phyloP scores from a whole-genome alignment of 1,139 yeast genomes.

The Yamadazyma diddensiae region DNA sequence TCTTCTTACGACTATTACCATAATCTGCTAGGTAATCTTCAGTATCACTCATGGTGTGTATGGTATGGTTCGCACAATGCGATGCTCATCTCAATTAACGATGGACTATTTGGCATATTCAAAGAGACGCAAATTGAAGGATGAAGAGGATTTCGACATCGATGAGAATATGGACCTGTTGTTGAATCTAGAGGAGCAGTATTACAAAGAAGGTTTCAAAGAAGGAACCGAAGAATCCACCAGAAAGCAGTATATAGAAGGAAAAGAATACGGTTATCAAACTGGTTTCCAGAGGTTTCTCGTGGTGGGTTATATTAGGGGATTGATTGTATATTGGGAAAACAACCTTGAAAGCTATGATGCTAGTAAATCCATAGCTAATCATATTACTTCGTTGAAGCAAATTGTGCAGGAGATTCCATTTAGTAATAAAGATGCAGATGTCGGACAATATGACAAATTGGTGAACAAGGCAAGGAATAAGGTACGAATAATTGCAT shows the following conservation, averaged over 20 bases:
- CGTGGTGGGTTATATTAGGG: slow-evolving; percentile 61
- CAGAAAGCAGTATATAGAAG: slow-evolving; percentile 52
- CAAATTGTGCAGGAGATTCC: slow-evolving; percentile 24
- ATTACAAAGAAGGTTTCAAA: slow-evolving; percentile 57
- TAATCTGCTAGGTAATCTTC: slow-evolving; percentile 22
- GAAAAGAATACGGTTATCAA: slow-evolving; percentile 75
- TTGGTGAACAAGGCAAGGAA: slow-evolving; percentile 46
- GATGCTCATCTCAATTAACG: slow-evolving; percentile 5
- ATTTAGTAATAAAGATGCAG: slow-evolving; percentile 40
- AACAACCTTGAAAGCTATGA: slow-evolving; percentile 17
- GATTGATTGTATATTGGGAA: slow-evolving; percentile 45
- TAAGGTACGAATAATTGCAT: slow-evolving; percentile 47
- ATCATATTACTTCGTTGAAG: slow-evolving; percentile 30
- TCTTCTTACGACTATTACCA: slow-evolving; percentile 23
- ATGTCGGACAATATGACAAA: slow-evolving; percentile 48
- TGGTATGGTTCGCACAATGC: slow-evolving; percentile 1
- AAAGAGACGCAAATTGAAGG: slow-evolving; percentile 9
- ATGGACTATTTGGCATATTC: slow-evolving; percentile 2
- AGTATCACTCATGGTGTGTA: slow-evolving; percentile 9
- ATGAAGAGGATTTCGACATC: slow-evolving; percentile 10
- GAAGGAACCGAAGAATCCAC: slow-evolving; percentile 53
- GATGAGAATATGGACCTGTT: slow-evolving; percentile 44
- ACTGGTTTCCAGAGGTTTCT: slow-evolving; percentile 72
- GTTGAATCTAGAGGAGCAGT: slow-evolving; percentile 53
- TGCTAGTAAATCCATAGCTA: slow-evolving; percentile 15